Base-by-base conservation (phyloP, 2,329 filamentous ascomycete species). In the Alternaria gansuensis region DNA sequence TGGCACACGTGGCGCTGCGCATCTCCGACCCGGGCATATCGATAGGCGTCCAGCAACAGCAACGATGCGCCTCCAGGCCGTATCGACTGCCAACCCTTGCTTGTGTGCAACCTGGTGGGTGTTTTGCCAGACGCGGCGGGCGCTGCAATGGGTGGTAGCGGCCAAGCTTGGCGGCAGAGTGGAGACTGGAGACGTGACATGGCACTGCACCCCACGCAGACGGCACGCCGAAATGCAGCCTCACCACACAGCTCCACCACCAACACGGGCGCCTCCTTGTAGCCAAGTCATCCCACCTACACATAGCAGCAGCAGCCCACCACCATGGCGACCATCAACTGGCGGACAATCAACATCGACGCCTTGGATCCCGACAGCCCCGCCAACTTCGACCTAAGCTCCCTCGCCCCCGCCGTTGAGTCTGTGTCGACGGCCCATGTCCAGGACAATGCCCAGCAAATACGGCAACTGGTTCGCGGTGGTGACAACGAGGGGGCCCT, bases 321-420 rank as follows among this genome's bases (percentile, higher is more conserved):
- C 69, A 64, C 60, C 60, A 82, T 82, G 81, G 78, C 81, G 40
- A 72, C 77, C 54, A 78, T 86, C 79, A 88, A 89, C 77, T 89
- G 86, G 82, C 91, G 93, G 79, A 97, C 92, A 67, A 95, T 97
- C 84, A 92, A 97, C 85, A 90, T 97, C 78, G 93, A 97, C 78
- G 89, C 90, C 69, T 86, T 96, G 71, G 91, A 95, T 78, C 92
- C 93, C 59, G 93, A 98, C 79, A 95, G 92, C 71, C 87, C 91
- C 67, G 82, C 87, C 79, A 98, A 97, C 86, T 98, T 98, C 82
- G 91, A 96, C 80, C 88, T 91, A 64, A 86, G 89, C 59, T 92
- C 92, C 17, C 87, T 98, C 70, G 88, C 90, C 66, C 92, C 93
- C 34, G 85, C 90, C 41, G 88, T 88, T 58, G 84, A 90, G 66